These are phyloP conservation scores for Neohortaea acidophila DNA, from an alignment of 495 filamentous ascomycete genomes.

Conservation along the genomic window DNA sequence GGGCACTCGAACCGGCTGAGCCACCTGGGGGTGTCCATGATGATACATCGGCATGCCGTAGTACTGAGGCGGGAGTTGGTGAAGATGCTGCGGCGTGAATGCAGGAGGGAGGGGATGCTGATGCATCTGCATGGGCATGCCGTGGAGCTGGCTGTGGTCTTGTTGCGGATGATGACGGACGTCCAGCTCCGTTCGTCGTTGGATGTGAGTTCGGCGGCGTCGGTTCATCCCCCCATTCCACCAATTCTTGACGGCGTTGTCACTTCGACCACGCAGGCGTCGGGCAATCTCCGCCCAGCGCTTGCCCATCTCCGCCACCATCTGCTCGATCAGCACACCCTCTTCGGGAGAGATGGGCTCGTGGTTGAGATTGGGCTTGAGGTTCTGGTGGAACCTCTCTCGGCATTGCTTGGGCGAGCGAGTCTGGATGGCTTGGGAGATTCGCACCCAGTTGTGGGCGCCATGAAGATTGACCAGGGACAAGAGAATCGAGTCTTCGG, in stretches of 20 bases:
- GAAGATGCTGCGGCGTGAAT: constrained; percentile 3
- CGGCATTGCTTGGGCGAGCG: constrained; percentile 91
- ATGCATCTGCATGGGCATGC: constrained; percentile 8
- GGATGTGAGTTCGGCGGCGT: constrained; percentile 36
- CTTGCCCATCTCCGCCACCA: constrained; percentile 73
- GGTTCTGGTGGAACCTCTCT: constrained; percentile 88
- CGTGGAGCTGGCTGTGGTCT: constrained; percentile 1
- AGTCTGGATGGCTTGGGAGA: constrained; percentile 58
- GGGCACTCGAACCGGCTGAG: constrained; percentile 6
- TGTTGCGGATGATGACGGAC: constrained; percentile 18
- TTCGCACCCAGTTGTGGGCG: constrained; percentile 82
- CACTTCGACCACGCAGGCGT: constrained; percentile 70
- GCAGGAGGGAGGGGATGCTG: constrained; percentile 15
- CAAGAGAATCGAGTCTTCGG: constrained; percentile 61
- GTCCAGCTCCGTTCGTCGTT: constrained; percentile 22
- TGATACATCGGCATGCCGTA: constrained; percentile 11
- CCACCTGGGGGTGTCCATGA: neutral
- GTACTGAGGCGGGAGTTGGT: constrained; percentile 2
- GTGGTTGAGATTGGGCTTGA: constrained; percentile 82
- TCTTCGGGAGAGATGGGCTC: constrained; percentile 86
- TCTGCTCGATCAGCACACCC: constrained; percentile 61
- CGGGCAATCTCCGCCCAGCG: constrained; percentile 93
- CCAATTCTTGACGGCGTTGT: constrained; percentile 99
- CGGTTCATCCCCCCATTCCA: constrained; percentile 95
- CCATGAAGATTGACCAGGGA: constrained; percentile 61